Conservation (phyloP, 148 eudicot species). For the Vaccinium macrocarpon region DNA sequence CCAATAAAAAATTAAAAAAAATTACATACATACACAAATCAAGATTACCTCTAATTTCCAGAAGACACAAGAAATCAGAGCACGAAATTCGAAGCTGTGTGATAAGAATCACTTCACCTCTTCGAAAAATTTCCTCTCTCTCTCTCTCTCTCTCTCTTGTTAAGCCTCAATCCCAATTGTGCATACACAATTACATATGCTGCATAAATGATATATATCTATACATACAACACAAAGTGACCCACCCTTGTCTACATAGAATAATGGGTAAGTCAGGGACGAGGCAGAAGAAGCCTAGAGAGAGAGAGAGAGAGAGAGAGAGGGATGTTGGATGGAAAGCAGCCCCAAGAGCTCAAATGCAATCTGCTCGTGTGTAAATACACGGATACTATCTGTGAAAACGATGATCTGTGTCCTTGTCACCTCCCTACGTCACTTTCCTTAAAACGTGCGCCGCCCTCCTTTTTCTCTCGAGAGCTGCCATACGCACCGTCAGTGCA, state of each 20-base stretch:
- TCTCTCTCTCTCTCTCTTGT: not conserved
- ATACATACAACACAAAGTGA: not conserved
- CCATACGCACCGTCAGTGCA: too few relatives aligned
- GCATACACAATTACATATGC: not conserved
- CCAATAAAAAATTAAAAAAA: not conserved
- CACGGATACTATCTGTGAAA: not conserved
- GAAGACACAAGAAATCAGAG: not conserved
- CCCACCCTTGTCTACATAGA: not conserved
- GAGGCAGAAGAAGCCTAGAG: not conserved
- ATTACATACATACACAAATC: not conserved
- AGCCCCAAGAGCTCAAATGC: not conserved
- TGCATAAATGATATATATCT: not conserved
- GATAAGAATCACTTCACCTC: constrained; percentile 2
- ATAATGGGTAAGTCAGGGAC: not conserved
- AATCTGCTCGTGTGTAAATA: not conserved
- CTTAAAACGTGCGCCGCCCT: not conserved
- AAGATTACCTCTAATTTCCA: not conserved
- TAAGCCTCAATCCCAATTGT: not conserved
- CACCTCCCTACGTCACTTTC: not conserved
- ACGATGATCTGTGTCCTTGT: not conserved
- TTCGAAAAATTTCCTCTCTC: not conserved
- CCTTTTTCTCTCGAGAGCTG: too few relatives aligned
- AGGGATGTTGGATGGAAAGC: not conserved
- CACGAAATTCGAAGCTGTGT: not conserved
- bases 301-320: not conserved